Percentiles rank a stretch among this genome's conserved stretches.
Evolutionary conservation across 2,329 filamentous ascomycete species (phyloP).

Genomic region (Seiridium unicorne): DNA sequence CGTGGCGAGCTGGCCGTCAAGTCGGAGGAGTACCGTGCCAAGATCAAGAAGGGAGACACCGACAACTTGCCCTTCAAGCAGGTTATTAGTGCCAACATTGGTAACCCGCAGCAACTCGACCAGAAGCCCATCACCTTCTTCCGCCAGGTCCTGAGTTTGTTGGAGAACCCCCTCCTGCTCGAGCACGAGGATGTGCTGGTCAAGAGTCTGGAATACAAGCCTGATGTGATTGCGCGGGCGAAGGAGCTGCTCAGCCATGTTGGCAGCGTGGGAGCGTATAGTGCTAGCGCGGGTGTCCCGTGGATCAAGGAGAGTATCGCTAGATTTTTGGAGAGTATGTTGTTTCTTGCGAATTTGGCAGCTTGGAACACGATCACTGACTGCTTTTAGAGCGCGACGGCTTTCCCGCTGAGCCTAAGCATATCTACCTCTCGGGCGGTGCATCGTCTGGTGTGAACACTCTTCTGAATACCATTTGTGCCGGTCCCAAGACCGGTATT

Average conservation of each 20-base stretch:
- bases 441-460: constrained; percentile 95
- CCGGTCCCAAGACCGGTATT: constrained; percentile 72
- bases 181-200: constrained; percentile 79
- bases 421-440: constrained; percentile 88
- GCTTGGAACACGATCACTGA: constrained; percentile 11
- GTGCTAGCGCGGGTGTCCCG: constrained; percentile 84
- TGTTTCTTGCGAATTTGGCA: too few species aligned
- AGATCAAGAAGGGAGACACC: constrained; percentile 59
- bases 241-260: constrained; percentile 77
- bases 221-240: constrained; percentile 84
- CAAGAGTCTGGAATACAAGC: constrained; percentile 78
- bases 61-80: constrained; percentile 75
- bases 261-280: constrained; percentile 94
- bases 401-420: constrained; percentile 74
- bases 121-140: constrained; percentile 99
- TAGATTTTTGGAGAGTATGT: constrained; percentile 82
- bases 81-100: constrained; percentile 96
- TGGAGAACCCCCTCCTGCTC: constrained; percentile 86
- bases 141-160: constrained; percentile 87
- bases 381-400: constrained; percentile 70
- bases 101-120: constrained; percentile 97
- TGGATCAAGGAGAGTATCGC: constrained; percentile 87
- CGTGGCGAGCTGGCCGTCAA: constrained; percentile 92
- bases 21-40: constrained; percentile 84
- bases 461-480: constrained; percentile 85